Evolutionary conservation across 129 eudicot species (phyloP).

Genomic region (Solidago caesia): DNA sequence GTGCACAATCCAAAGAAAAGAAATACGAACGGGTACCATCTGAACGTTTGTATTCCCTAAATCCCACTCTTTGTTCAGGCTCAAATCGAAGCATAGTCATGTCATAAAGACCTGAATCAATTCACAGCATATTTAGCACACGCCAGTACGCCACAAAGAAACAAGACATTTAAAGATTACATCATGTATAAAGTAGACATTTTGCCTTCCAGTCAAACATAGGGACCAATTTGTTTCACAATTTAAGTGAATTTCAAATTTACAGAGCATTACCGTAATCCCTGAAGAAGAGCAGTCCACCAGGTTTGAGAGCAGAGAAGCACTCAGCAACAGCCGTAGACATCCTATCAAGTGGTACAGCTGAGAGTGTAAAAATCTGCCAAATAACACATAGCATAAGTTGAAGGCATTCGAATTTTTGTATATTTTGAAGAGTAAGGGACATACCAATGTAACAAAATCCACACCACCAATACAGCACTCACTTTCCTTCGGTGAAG

Average conservation of each 20-base stretch:
- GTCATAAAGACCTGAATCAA: conserved; percentile 79
- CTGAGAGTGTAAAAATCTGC: conserved; percentile 90
- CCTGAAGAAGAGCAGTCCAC: conserved; percentile 81
- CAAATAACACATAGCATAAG: not conserved
- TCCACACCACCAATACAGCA: conserved; percentile 86
- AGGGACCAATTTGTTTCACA: not conserved
- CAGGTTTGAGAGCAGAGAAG: conserved; percentile 80
- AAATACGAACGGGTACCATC: conserved; percentile 76
- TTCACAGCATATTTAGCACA: conserved; percentile 12
- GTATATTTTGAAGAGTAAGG: not conserved
- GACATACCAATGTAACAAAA: conserved; percentile 71
- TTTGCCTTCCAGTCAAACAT: too few relatives aligned
- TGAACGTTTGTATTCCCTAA: conserved; percentile 75
- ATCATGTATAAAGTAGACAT: too few relatives aligned
- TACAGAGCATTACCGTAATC: conserved; percentile 70
- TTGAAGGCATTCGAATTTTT: not conserved
- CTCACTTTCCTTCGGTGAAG: conserved; percentile 35
- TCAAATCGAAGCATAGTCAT: conserved; percentile 98
- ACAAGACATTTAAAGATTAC: too few relatives aligned
- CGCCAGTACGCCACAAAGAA: not conserved
- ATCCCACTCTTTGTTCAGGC: conserved; percentile 70
- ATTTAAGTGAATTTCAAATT: not conserved
- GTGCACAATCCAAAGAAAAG: conserved; percentile 63
- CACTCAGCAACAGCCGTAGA: conserved; percentile 63
- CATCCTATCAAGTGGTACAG: conserved; percentile 79